phyloP scores from a whole-genome alignment of 1,284 basidiomycete species.

The Sanghuangporus sanghuang region DNA sequence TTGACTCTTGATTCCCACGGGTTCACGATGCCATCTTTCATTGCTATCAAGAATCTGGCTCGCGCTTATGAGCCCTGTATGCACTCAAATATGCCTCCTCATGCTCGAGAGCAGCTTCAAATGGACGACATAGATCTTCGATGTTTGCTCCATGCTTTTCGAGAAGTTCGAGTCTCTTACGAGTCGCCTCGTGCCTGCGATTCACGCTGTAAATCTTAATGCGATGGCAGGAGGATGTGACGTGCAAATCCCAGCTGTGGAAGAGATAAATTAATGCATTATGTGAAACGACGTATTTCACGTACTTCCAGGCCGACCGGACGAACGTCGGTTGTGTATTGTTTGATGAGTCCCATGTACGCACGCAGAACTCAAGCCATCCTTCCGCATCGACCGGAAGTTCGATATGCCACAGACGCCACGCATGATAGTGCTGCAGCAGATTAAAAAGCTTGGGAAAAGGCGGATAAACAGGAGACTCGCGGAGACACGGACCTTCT shows the following conservation, averaged over 20 bases:
- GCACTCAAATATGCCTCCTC: slow-evolving; percentile 33
- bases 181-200: slow-evolving; percentile 36
- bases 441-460: not conserved
- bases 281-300: not conserved
- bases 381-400: slow-evolving; percentile 52
- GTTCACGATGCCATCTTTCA: too few relatives aligned
- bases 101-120: slow-evolving; percentile 36
- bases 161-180: slow-evolving; percentile 35
- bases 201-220: slow-evolving; percentile 54
- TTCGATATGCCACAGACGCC: slow-evolving; percentile 48
- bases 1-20: too few relatives aligned
- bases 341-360: slow-evolving; percentile 53
- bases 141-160: slow-evolving; percentile 31
- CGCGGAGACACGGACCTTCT: slow-evolving; percentile 33
- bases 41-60: slow-evolving; percentile 22
- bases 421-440: slow-evolving; percentile 46
- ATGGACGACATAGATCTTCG: slow-evolving; percentile 31
- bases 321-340: slow-evolving; percentile 56
- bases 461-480: not conserved
- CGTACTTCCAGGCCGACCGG: slow-evolving; percentile 51
- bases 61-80: slow-evolving; percentile 32
- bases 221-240: slow-evolving; percentile 49
- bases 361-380: slow-evolving; percentile 54
- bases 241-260: slow-evolving; percentile 49
- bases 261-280: slow-evolving; percentile 2